phyloP scores from a whole-genome alignment of 441 rosid genomes.

The Populus hybrid region DNA sequence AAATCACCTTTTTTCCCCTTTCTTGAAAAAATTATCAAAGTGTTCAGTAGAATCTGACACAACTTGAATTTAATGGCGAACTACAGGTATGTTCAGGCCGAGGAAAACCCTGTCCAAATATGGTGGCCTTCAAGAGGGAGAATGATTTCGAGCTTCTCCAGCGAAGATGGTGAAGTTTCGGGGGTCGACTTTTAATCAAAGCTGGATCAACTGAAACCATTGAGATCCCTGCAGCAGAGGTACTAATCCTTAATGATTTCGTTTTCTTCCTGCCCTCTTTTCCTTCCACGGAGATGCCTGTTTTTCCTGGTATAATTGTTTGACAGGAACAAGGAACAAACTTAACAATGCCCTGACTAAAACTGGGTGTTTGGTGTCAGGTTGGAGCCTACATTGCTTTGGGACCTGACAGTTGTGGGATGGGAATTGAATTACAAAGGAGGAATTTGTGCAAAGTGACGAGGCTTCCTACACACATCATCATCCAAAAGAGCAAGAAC shows the following conservation, averaged over 20 bases:
- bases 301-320: neutral
- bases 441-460: slow-evolving; percentile 71
- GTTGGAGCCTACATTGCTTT: slow-evolving; percentile 49
- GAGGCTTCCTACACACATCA: slow-evolving; percentile 75
- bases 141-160: slow-evolving; percentile 57
- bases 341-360: too few relatives aligned
- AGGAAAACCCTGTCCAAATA: slow-evolving; percentile 65
- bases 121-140: slow-evolving; percentile 79
- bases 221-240: slow-evolving; percentile 61
- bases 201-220: slow-evolving; percentile 61
- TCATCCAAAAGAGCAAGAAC: slow-evolving; percentile 66
- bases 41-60: neutral
- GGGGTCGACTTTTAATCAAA: slow-evolving; percentile 53
- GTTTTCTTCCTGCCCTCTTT: neutral
- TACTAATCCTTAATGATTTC: slow-evolving; percentile 15
- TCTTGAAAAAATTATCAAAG: neutral
- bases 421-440: slow-evolving; percentile 94
- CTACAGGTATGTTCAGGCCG: slow-evolving; percentile 60
- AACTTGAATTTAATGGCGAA: neutral
- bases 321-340: neutral
- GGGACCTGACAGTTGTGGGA: slow-evolving; percentile 71
- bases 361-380: slow-evolving; percentile 25
- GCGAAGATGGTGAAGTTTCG: slow-evolving; percentile 40
- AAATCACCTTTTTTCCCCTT: neutral
- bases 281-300: neutral